Evolutionary conservation across 352 stramenopile genomes (phyloP), one percentile per base, ranked within the genome.

Genomic region (Phytopythium helicoides): DNA sequence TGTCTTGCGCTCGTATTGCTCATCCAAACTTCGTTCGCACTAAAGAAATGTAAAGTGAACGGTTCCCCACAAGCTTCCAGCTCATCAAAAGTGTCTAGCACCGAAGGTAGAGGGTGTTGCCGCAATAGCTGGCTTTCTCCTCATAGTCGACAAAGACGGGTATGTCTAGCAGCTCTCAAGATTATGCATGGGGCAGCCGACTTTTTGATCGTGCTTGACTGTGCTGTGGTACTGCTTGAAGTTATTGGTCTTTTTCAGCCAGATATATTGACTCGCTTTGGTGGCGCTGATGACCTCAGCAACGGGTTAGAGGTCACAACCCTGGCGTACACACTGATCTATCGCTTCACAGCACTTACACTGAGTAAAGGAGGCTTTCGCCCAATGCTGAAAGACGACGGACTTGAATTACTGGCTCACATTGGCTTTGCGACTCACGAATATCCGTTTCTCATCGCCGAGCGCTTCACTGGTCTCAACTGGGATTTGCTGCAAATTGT

Each of bases 311-410:
- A 76, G 44, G 58, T 63, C 16, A 18, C 48, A 1, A 71, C 64
- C 3, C 54, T 76, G 9, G 60, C 56, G 3, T 76, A 68, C 50
- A 73, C 63, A 21, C 65, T 76, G 19, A 23, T 73, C 22, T 71
- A 68, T 23, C 63, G 60, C 12, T 76, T 73, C 36, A 54, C 36
- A 3, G 23, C 60, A 1, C 35, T 70, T 9, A 23, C 25, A 0
- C 3, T 49, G 8, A 34, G 6, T 33, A 66, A 25, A 39, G 58
- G 45, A 41, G 58, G 25, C 55, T 56, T 44, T 64, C 49, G 50
- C 25, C 33, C 4, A 18, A 40, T 71, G 15, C 10, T 70, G 21
- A 44, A 45, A 21, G 56, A 76, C 21, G 65, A 72, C 46, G 58
- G 46, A 21, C 22, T 59, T 15, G 68, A 79, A 26, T 6, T 76